Conservation (phyloP, 1,139 yeast genomes). For the Diutina catenulata region DNA sequence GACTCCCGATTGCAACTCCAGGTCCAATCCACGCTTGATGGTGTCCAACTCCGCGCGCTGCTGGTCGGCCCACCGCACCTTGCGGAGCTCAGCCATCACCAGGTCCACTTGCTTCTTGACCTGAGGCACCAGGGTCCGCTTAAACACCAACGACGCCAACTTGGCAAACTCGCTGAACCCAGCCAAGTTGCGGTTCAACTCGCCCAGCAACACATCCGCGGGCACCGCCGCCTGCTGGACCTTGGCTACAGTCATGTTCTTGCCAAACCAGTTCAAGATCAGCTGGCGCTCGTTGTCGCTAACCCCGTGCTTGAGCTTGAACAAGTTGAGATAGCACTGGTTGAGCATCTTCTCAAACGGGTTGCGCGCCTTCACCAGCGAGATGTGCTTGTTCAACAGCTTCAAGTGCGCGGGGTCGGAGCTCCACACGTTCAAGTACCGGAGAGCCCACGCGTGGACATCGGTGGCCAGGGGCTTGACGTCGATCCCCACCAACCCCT, state of each 20-base stretch:
- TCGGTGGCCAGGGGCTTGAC: background rate
- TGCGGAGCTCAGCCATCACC: constrained; percentile 8
- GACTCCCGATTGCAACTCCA: constrained; percentile 7
- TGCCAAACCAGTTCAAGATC: constrained; percentile 17
- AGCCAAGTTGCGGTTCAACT: constrained; percentile 15
- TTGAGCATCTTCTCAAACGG: background rate
- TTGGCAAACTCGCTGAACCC: constrained; percentile 18
- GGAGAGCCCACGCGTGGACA: background rate
- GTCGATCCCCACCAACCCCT: constrained; percentile 4
- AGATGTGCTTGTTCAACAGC: background rate
- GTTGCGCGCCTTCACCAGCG: background rate
- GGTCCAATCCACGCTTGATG: constrained; percentile 8
- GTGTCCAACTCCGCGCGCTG: constrained; percentile 8
- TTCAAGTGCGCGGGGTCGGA: background rate
- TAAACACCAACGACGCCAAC: constrained; percentile 11
- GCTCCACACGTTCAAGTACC: background rate
- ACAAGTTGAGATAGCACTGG: background rate
- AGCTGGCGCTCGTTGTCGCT: constrained; percentile 20
- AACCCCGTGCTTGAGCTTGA: background rate
- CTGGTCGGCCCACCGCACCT: constrained; percentile 7
- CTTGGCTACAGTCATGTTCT: constrained; percentile 21
- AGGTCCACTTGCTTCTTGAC: constrained; percentile 8
- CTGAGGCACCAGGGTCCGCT: constrained; percentile 6
- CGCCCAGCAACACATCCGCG: constrained; percentile 12
- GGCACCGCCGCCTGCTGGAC: constrained; percentile 11